phyloP scores from a whole-genome alignment of 192 early-diverging fungal species.

The Coemansia sp. region DNA sequence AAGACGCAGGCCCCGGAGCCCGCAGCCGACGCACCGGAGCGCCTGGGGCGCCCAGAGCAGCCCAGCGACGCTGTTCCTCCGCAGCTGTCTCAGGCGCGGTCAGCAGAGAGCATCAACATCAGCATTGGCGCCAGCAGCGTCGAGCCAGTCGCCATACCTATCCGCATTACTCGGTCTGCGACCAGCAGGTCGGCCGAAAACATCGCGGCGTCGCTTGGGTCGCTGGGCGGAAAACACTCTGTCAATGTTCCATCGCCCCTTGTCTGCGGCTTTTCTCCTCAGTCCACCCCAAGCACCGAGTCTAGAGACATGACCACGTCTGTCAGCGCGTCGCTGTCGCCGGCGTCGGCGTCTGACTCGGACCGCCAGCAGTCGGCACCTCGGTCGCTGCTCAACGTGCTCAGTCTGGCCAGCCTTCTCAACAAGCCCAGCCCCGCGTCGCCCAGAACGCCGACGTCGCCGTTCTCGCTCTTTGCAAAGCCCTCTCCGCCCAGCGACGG shows the following conservation, averaged over 20 bases:
- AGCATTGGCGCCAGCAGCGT: no score
- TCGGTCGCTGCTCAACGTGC: conserved; percentile 5
- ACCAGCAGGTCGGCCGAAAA: neutral
- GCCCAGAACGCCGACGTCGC: neutral
- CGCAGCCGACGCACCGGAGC: neutral
- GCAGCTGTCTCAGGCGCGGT: no score
- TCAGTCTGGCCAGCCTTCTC: neutral
- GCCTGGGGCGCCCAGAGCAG: no score
- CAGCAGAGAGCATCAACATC: no score
- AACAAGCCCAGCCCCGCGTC: neutral
- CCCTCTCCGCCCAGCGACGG: neutral
- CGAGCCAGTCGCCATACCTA: neutral
- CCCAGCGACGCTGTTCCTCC: no score
- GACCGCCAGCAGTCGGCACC: neutral
- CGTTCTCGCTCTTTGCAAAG: neutral
- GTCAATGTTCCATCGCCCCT: conserved; percentile 9
- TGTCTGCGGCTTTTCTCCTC: neutral
- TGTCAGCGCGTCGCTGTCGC: neutral
- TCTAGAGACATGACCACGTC: neutral
- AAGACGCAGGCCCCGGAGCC: neutral
- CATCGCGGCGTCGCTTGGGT: neutral
- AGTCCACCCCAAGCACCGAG: neutral
- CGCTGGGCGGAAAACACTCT: neutral
- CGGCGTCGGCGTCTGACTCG: neutral
- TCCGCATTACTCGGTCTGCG: neutral